Evolutionary conservation across 768 basidiomycete species (phyloP).

Genomic region (Cystobasidiopsis lactophilus): DNA sequence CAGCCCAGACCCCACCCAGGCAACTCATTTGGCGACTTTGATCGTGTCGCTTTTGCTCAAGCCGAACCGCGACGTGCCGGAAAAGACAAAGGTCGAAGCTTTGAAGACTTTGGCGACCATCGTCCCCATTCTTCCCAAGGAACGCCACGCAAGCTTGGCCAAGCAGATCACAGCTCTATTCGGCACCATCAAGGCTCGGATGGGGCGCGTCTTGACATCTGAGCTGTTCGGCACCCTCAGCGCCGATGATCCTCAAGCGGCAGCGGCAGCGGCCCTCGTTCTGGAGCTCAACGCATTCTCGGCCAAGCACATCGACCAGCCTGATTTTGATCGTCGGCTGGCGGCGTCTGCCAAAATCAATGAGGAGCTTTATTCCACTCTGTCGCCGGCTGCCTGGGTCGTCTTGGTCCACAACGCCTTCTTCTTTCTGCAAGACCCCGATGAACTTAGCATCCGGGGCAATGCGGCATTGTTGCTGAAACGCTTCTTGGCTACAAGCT

Average conservation of each 20-base stretch:
- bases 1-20: conserved; percentile 46
- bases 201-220: too few relatives aligned
- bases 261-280: conserved; percentile 34
- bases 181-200: conserved; percentile 18
- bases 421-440: conserved; percentile 66
- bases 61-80: conserved; percentile 50
- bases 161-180: too few relatives aligned
- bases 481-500: conserved; percentile 42
- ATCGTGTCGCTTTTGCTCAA: conserved; percentile 61
- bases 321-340: conserved; percentile 73
- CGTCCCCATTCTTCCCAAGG: too few relatives aligned
- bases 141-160: too few relatives aligned
- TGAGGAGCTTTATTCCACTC: conserved; percentile 33
- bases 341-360: conserved; percentile 52
- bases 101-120: conserved; percentile 46
- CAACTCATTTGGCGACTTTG: conserved; percentile 44
- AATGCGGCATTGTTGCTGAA: conserved; percentile 56
- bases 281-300: conserved; percentile 67
- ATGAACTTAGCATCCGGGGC: conserved; percentile 64
- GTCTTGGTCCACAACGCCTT: conserved; percentile 65
- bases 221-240: conserved; percentile 40
- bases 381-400: conserved; percentile 45
- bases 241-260: conserved; percentile 31
- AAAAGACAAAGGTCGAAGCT: conserved; percentile 65
- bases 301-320: conserved; percentile 56